These are phyloP conservation scores for Chaetothyriales sp. DNA, from an alignment of 2,329 filamentous ascomycete species.

Conservation along the genomic window DNA sequence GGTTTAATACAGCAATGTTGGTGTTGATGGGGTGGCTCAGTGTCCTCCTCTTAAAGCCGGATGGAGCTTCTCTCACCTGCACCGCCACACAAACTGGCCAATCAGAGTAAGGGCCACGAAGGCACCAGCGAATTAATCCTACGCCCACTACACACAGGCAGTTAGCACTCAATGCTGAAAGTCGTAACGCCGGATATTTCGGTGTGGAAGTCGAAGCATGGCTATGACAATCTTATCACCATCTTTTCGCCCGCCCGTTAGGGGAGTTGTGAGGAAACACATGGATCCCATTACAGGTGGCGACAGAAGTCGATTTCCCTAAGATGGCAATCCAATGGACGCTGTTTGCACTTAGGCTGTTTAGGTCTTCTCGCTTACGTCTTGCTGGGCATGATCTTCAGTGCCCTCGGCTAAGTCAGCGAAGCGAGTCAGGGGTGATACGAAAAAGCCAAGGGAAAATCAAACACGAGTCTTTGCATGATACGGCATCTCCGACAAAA, in stretches of 20 bases:
- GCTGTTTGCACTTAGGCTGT: background rate
- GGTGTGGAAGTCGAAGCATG: too few species aligned
- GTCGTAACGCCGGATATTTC: too few species aligned
- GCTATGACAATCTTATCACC: too few species aligned
- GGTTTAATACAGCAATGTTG: background rate
- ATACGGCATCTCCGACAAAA: background rate
- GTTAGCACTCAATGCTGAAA: too few species aligned
- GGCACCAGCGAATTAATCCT: background rate
- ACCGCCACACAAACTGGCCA: background rate
- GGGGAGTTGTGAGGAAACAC: too few species aligned
- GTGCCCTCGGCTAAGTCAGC: background rate
- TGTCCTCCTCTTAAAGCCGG: too few species aligned
- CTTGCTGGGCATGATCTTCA: background rate
- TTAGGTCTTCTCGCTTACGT: background rate
- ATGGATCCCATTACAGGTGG: too few species aligned
- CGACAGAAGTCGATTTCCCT: too few species aligned
- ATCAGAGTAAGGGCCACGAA: background rate
- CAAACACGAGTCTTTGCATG: background rate
- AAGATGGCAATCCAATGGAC: background rate
- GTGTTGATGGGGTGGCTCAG: background rate
- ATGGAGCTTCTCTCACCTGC: too few species aligned
- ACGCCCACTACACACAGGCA: too few species aligned
- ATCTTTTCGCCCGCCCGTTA: too few species aligned
- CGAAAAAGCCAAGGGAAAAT: background rate
- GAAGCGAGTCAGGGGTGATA: background rate